These are phyloP conservation scores for Letharia columbiana DNA, from an alignment of 495 filamentous ascomycete species.

Conservation along the genomic window DNA sequence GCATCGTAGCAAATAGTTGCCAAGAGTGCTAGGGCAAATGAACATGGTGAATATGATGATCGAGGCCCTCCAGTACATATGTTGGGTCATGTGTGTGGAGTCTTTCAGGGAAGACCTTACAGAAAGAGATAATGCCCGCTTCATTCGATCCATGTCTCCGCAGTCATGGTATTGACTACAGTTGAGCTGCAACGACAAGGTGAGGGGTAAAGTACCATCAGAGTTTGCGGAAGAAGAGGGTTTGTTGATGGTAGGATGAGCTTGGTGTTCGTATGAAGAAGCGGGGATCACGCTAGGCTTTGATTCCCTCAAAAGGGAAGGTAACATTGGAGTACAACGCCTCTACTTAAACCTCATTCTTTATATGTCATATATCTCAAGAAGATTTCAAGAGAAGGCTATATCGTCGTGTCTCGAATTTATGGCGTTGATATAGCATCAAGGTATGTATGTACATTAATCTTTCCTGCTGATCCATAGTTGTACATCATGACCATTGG, in stretches of 20 bases:
- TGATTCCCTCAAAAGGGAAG: neutral
- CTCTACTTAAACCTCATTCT: too few relatives aligned
- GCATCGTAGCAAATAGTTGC: neutral
- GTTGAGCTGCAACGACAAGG: neutral
- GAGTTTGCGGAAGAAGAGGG: neutral
- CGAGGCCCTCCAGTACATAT: neutral
- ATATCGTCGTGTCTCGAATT: neutral
- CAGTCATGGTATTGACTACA: neutral
- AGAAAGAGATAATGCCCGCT: neutral
- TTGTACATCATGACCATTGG: neutral
- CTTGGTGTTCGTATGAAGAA: neutral
- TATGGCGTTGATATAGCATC: neutral
- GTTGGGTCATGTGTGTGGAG: neutral
- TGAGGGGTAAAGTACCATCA: neutral
- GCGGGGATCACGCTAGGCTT: neutral
- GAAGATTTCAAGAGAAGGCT: too few relatives aligned
- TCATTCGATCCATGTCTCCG: neutral
- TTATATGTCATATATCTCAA: too few relatives aligned
- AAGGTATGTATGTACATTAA: neutral
- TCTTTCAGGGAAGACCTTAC: constrained; percentile 4
- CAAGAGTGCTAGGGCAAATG: neutral
- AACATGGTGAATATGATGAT: neutral
- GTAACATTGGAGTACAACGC: neutral
- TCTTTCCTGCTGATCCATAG: neutral
- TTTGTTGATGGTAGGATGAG: neutral